Percentiles rank a stretch among this genome's conserved stretches.
These are phyloP conservation scores for Candida sp. DNA, from an alignment of 1,139 yeast species.

Conservation along the genomic window DNA sequence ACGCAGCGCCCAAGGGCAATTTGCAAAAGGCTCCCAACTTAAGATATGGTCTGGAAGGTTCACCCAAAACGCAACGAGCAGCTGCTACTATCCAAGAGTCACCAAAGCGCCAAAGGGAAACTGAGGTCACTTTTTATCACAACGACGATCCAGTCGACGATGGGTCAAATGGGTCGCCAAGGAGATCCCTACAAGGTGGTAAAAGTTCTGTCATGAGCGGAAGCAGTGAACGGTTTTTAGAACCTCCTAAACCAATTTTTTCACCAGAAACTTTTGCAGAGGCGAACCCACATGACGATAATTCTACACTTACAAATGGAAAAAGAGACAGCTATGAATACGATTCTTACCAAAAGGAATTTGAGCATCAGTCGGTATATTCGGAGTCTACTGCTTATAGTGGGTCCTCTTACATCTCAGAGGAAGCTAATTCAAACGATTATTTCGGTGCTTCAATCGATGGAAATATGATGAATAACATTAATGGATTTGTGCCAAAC, in stretches of 20 bases:
- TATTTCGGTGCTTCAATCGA: slow-evolving; percentile 45
- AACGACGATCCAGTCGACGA: slow-evolving; percentile 32
- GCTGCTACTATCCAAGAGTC: slow-evolving; percentile 62
- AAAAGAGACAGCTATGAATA: slow-evolving; percentile 24
- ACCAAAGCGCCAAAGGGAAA: slow-evolving; percentile 54
- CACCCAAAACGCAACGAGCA: slow-evolving; percentile 42
- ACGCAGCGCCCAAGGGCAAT: slow-evolving; percentile 12
- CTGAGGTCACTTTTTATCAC: slow-evolving; percentile 44
- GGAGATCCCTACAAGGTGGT: slow-evolving; percentile 22
- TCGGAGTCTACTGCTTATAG: slow-evolving; percentile 40
- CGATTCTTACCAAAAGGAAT: slow-evolving; percentile 34
- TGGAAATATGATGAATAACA: slow-evolving; percentile 43
- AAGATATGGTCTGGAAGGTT: slow-evolving; percentile 10
- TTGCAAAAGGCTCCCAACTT: slow-evolving; percentile 25
- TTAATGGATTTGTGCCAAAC: slow-evolving; percentile 38
- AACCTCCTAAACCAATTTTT: slow-evolving; percentile 64
- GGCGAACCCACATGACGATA: slow-evolving; percentile 47
- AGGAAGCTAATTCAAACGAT: slow-evolving; percentile 15
- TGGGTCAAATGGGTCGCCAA: slow-evolving; percentile 31
- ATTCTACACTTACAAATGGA: slow-evolving; percentile 19
- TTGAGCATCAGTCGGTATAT: slow-evolving; percentile 32
- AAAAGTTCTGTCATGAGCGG: slow-evolving; percentile 28
- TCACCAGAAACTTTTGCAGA: slow-evolving; percentile 62
- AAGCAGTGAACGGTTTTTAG: slow-evolving; percentile 49
- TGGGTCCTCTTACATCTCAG: slow-evolving; percentile 28